A percentile compares a stretch with the other conserved stretches of the same genome.
These are phyloP conservation scores for Colletotrichum spaethianum DNA, from an alignment of 2,329 filamentous ascomycete species.

Conservation along the genomic window DNA sequence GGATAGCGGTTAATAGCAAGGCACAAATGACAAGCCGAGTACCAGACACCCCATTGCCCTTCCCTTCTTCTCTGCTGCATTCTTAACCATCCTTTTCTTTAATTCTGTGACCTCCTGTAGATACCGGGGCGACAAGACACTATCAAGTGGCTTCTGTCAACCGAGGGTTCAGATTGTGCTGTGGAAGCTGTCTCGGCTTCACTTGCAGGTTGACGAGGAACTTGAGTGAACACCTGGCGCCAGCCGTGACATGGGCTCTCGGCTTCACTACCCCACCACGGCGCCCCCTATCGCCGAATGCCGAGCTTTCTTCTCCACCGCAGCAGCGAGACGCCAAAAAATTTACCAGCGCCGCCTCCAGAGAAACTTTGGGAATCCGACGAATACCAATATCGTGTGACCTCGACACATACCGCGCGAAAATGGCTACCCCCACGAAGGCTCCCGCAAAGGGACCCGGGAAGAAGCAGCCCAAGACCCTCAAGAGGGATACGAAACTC, in stretches of 20 bases:
- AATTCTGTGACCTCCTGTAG: too few species aligned
- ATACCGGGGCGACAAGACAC: too few species aligned
- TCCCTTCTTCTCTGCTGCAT: too few species aligned
- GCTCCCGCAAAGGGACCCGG: conserved; percentile 39
- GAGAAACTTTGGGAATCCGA: conserved; percentile 6
- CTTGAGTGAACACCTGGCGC: fast-evolving
- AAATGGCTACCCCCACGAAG: conserved; percentile 44
- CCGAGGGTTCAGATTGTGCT: not conserved
- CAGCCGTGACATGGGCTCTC: fast-evolving
- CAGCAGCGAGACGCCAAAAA: conserved; percentile 28
- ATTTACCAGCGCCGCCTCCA: conserved; percentile 26
- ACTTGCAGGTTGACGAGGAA: too few species aligned
- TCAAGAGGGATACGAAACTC: conserved; percentile 50
- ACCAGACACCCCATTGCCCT: too few species aligned
- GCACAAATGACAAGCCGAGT: too few species aligned
- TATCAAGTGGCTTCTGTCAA: not conserved
- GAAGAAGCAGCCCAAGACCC: conserved; percentile 50
- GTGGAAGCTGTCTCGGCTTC: too few species aligned
- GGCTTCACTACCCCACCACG: conserved; percentile 6
- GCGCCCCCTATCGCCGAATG: conserved; percentile 37
- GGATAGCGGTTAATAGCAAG: too few species aligned
- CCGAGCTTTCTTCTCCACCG: conserved; percentile 37
- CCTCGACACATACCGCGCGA: not conserved
- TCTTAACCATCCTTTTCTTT: too few species aligned
- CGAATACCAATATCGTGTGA: conserved; percentile 8